A percentile compares a stretch with the other conserved stretches of the same genome.
Evolutionary conservation across 2,329 filamentous ascomycete species (phyloP).

Genomic region (Coniella vitis): DNA sequence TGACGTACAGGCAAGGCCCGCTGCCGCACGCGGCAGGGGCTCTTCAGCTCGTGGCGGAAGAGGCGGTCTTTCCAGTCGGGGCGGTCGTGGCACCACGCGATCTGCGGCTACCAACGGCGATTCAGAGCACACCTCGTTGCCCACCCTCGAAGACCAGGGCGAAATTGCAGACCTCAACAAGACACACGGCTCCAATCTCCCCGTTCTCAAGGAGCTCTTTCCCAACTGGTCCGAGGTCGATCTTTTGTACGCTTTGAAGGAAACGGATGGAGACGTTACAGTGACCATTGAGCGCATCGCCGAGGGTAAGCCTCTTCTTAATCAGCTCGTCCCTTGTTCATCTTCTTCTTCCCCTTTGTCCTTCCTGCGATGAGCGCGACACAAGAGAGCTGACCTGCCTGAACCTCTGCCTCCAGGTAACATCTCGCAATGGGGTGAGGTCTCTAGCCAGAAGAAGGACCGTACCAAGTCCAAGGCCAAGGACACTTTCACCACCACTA

Average conservation of each 20-base stretch:
- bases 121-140: conserved; percentile 45
- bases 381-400: conserved; percentile 14
- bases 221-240: conserved; percentile 94
- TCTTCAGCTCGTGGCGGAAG: conserved; percentile 37
- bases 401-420: conserved; percentile 45
- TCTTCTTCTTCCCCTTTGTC: conserved; percentile 3
- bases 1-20: conserved; percentile 81
- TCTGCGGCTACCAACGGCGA: conserved; percentile 67
- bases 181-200: conserved; percentile 73
- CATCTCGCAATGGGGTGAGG: conserved; percentile 78
- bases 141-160: conserved; percentile 70
- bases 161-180: conserved; percentile 90
- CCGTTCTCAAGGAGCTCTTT: conserved; percentile 85
- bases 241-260: conserved; percentile 85
- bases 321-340: conserved; percentile 9
- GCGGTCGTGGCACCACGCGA: conserved; percentile 59
- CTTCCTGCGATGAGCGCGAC: conserved; percentile 6
- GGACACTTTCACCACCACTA: conserved; percentile 47
- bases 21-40: conserved; percentile 82
- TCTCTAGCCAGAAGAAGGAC: conserved; percentile 74
- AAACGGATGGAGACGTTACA: conserved; percentile 74
- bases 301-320: conserved; percentile 70
- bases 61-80: conserved; percentile 46
- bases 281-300: conserved; percentile 71
- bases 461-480: conserved; percentile 65